Evolutionary conservation across 2,329 filamentous ascomycete genomes (phyloP).

Genomic region (Sclerotinia glacialis): DNA sequence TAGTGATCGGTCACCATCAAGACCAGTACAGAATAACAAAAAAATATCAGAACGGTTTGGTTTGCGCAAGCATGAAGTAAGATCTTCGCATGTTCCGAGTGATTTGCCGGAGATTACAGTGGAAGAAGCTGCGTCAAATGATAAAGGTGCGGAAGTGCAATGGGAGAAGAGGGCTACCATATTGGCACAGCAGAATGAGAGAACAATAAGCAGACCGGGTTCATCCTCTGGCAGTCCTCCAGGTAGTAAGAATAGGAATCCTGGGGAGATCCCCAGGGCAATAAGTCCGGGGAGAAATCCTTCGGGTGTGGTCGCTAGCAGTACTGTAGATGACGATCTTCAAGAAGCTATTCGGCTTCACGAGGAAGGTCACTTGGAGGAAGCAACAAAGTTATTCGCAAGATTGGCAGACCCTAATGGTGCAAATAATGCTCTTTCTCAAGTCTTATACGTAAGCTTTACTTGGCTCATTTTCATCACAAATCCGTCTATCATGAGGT

Average conservation of each 20-base stretch:
- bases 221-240: slow-evolving; percentile 36
- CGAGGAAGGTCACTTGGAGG: slow-evolving; percentile 74
- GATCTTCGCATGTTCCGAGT: slow-evolving; percentile 71
- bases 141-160: slow-evolving; percentile 58
- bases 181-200: slow-evolving; percentile 64
- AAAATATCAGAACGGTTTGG: slow-evolving; percentile 69
- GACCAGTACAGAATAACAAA: slow-evolving; percentile 32
- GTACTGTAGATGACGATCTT: slow-evolving; percentile 66
- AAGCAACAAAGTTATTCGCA: slow-evolving; percentile 83
- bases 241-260: slow-evolving; percentile 26
- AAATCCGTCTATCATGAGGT: neutral
- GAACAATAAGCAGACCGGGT: slow-evolving; percentile 44
- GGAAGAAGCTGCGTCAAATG: slow-evolving; percentile 43
- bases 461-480: neutral
- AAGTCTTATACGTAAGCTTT: slow-evolving; percentile 69
- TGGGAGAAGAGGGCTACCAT: slow-evolving; percentile 97
- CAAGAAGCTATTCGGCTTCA: slow-evolving; percentile 95
- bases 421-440: slow-evolving; percentile 87
- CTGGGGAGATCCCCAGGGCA: slow-evolving; percentile 12
- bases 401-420: slow-evolving; percentile 78
- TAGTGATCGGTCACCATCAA: slow-evolving; percentile 20
- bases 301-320: slow-evolving; percentile 45
- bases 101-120: slow-evolving; percentile 72
- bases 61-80: slow-evolving; percentile 56
- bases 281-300: slow-evolving; percentile 23